A percentile compares a stretch with the other conserved stretches of the same genome.
phyloP scores from a whole-genome alignment of 352 stramenopile genomes.

The Phytophthora sp. region DNA sequence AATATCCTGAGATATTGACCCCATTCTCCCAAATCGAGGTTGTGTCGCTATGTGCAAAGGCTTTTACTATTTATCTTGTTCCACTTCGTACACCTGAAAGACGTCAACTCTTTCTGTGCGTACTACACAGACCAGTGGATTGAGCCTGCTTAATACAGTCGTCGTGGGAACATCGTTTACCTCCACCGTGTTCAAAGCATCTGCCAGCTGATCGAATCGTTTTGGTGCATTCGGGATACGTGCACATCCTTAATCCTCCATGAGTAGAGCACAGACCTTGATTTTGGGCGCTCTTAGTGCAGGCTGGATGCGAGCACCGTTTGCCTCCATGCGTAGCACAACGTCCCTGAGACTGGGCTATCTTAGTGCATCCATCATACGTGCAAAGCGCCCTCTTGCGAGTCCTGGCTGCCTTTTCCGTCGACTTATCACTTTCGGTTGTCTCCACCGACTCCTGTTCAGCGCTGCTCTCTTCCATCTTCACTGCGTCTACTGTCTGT shows the following conservation, averaged over 20 bases:
- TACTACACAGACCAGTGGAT: constrained; percentile 8
- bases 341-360: constrained; percentile 28
- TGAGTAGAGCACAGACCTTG: constrained; percentile 26
- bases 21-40: too few relatives aligned
- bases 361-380: constrained; percentile 14
- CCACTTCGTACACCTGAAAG: background rate
- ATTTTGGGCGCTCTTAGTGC: constrained; percentile 26
- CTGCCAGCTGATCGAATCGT: constrained; percentile 20
- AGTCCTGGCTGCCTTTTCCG: background rate
- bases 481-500: background rate
- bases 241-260: constrained; percentile 20
- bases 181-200: constrained; percentile 30
- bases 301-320: constrained; percentile 16
- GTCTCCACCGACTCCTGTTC: background rate
- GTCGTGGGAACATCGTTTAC: constrained; percentile 15
- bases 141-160: constrained; percentile 20
- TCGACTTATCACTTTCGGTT: background rate
- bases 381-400: constrained; percentile 16
- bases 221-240: constrained; percentile 13
- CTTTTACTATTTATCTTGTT: background rate
- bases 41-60: too few relatives aligned
- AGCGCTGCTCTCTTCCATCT: background rate
- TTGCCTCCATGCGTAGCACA: constrained; percentile 27
- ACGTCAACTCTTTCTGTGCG: constrained; percentile 4
- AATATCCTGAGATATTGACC: too few relatives aligned